Evolutionary conservation across 2,329 filamentous ascomycete genomes (phyloP), one percentile per base, ranked within the genome.

Genomic region (Colletotrichum viniferum): DNA sequence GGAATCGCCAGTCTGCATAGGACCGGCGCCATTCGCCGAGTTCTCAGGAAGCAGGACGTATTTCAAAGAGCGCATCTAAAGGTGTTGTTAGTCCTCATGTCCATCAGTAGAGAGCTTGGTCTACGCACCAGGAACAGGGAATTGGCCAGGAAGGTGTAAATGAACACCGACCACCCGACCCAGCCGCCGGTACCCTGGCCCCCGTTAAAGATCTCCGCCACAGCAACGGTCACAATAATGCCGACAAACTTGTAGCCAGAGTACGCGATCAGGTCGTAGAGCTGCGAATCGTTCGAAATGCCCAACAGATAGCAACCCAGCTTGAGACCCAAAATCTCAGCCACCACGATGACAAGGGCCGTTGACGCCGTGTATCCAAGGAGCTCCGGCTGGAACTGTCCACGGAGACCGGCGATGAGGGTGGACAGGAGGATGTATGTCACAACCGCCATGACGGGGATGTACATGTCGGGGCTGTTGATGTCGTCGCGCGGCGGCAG

Each of bases 381-480:
- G 30, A 99, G 89, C 83, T 98, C 96, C 2, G 97, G 97, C 82
- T 98, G 94, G 87, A 99, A 99, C 78, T 95, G 92, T 32, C 97
- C 96, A 68, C 95, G 91, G 60, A 99, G 90, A 58, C 97, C 97
- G 10, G 96, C 96, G 71, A 99, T 90, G 56, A 98, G 90, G 1
- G 96, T 97, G 7, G 95, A 97, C 13, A 99, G 91, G 38, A 99
- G 93, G 78, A 99, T 98, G 85, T 99, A 99, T 28, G 97, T 99
- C 62, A 98, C 96, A 69, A 99, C 89, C 2, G 97, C 96, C 97
- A 99, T 99, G 81, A 97, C 94, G 84, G 96, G 96, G 80, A 99
- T 99, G 87, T 99, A 99, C 96, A 99, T 98, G 86, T 99, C 97
- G 18, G 97, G 97, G 78, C 95, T 97, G 86, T 99, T 99, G 85